Base-by-base conservation (phyloP, 1,284 basidiomycete species). In the Inonotus obliquus region DNA sequence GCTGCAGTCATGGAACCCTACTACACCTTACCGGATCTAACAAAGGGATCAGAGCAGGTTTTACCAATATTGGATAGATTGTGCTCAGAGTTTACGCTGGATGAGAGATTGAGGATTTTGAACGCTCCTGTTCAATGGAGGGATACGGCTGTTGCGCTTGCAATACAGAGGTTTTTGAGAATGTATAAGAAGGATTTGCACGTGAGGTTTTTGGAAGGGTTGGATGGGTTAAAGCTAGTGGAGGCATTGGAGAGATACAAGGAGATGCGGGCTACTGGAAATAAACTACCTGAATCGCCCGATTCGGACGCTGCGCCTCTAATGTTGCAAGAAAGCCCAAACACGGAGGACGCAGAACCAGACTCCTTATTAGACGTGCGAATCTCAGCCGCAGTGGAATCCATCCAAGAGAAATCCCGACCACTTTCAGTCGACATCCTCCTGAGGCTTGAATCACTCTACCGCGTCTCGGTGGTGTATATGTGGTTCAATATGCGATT, bases 401-500 rank as follows among this genome's bases (percentile, higher is more conserved):
- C 11, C 19, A 44, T 44, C 41, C 11, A 44, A 19, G 17, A 6
- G 6, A 44, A 44, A 44, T 44, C 41, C 5, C 4, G 7, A 4
- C 41, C 53, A 19, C 9, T 48, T 27, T 59, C 65, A 65, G 45
- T 67, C 69, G 47, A 72, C 0, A 70, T 74, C 7, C 71, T 87
- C 55, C 66, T 68, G 54, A 68, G 72, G n/a, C 77, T 98, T 39
- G 96, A 98, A 74, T 80, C 81, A 2, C 74, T 95, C 59, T 96
- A 98, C 74, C 89, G 91, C 67, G 76, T 85, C n/a, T 71, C 96
- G 27, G 86, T 91, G 17, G 68, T 91, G 19, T 98, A 98, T 73
- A 78, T 94, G 58, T 99, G 96, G 96, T 80, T 97, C 62, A 81
- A 81, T 23, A 89, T 86, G 73, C 85, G 96, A n/a, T 81, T 87